phyloP scores from a whole-genome alignment of 495 filamentous ascomycete genomes.

The Usnea hakonensis region DNA sequence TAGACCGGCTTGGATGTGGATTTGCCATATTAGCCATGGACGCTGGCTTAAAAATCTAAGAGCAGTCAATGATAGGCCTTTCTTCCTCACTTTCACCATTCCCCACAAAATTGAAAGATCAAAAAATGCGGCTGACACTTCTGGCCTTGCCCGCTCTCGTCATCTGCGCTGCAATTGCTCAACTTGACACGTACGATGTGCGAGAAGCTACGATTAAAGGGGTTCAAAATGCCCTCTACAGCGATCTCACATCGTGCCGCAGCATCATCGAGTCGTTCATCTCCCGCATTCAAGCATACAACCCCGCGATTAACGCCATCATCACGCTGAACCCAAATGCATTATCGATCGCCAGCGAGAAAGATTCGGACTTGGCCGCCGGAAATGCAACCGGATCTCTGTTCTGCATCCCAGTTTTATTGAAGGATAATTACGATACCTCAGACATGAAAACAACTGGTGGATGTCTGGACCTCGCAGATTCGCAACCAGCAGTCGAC shows the following conservation, averaged over 20 bases:
- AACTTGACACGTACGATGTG: constrained; percentile 29
- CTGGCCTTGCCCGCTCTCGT: neutral
- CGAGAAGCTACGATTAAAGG: constrained; percentile 49
- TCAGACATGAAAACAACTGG: constrained; percentile 48
- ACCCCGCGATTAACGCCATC: constrained; percentile 50
- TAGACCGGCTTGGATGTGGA: too few relatives aligned
- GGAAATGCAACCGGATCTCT: constrained; percentile 41
- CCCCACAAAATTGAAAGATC: too few relatives aligned
- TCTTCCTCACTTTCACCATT: too few relatives aligned
- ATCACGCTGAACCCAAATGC: constrained; percentile 47
- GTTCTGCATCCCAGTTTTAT: constrained; percentile 51
- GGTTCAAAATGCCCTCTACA: constrained; percentile 45
- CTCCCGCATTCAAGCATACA: constrained; percentile 46
- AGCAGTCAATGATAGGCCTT: too few relatives aligned
- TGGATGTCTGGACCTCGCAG: constrained; percentile 39
- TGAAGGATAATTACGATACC: constrained; percentile 59
- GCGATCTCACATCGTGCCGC: constrained; percentile 42
- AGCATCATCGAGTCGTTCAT: constrained; percentile 48
- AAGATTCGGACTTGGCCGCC: constrained; percentile 37
- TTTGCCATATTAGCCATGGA: too few relatives aligned
- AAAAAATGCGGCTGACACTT: neutral
- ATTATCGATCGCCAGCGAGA: constrained; percentile 37
- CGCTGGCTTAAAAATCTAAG: too few relatives aligned
- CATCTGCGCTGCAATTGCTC: neutral
- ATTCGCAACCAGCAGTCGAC: constrained; percentile 38